Evolutionary conservation across 371 early-diverging fungal species (phyloP).

Genomic region (Lichtheimia corymbifera): DNA sequence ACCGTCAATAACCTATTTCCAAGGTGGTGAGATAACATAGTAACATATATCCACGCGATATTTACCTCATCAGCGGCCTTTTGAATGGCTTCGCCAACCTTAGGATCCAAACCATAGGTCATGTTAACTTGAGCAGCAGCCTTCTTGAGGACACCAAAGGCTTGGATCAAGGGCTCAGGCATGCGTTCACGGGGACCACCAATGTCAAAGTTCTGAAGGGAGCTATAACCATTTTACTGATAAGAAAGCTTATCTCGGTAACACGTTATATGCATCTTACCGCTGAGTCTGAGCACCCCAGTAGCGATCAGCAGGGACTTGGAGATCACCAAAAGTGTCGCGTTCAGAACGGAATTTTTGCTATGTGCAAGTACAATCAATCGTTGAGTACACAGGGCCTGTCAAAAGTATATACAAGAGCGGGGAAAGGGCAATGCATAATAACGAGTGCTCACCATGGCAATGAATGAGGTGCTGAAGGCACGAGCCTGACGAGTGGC

Average conservation of each 20-base stretch:
- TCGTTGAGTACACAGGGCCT: not conserved
- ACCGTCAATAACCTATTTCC: conserved; percentile 79
- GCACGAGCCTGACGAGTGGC: conserved; percentile 22
- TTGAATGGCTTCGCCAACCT: conserved; percentile 84
- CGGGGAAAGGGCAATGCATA: not conserved
- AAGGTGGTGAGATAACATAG: not conserved
- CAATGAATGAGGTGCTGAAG: conserved; percentile 24
- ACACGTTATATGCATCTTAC: conserved; percentile 30
- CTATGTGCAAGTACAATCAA: conserved; percentile 20
- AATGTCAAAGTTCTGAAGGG: conserved; percentile 94
- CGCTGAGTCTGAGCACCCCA: conserved; percentile 98
- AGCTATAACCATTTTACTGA: conserved; percentile 38
- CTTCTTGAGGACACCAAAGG: conserved; percentile 93
- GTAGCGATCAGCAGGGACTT: conserved; percentile 92
- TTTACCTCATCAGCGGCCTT: conserved; percentile 79
- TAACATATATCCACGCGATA: not conserved
- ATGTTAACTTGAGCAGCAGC: conserved; percentile 92
- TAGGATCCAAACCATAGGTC: conserved; percentile 77
- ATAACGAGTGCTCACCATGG: conserved; percentile 17
- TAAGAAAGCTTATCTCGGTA: conserved; percentile 1
- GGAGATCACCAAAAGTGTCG: conserved; percentile 93
- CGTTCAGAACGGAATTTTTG: conserved; percentile 79
- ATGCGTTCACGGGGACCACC: conserved; percentile 90
- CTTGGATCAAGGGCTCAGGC: conserved; percentile 90
- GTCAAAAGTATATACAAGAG: not conserved